Evolutionary conservation across 2,329 filamentous ascomycete species (phyloP), one percentile per base, ranked within the genome.

Genomic region (Byssochlamys sp.): DNA sequence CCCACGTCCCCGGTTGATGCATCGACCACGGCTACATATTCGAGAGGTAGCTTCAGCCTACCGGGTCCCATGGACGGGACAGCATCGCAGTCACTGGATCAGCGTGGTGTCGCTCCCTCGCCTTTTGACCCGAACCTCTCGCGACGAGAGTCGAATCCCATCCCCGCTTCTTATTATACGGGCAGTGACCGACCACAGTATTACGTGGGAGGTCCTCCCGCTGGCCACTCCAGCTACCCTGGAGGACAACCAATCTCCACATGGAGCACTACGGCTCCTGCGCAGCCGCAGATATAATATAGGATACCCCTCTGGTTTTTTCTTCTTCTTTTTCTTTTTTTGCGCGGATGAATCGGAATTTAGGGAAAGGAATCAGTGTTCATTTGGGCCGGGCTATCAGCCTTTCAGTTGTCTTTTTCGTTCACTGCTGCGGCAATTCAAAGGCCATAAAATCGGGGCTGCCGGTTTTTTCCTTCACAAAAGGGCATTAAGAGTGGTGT

Each of bases 1-100:
- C 68, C 68, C 1, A 69, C 73, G 11, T 73, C 72, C 2, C 69
- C 71, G 1, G 70, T 75, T 56, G 73, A 75, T 55, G 67, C 72
- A 3, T 62, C 72, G 5, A 72, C 71, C 0, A 68, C 71, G 0
- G 67, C 61, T 24, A 69, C 69, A 9, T 75, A 71, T 62, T 72
- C 72, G 4, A 68, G 71, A 51, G 63, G 67, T 53, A 75, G 71
- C 57, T 75, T 74, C 61, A 71, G 71, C 53, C 57, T 74, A 11
- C 63, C 70, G 11, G 64, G 67, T 11, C 69, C 67, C 12, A 49
- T 74, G 55, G 72, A 74, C 39, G 60, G 62, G n/a, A 54, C 63
- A 12, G 58, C 64, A 14, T 66, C 65, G 24, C 65, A 65, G 12
- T 58, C 66, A 19, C 61, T 73, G 26, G 72, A 75, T 45, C 64